Evolutionary conservation across 1,284 basidiomycete species (phyloP), one percentile per base, ranked within the genome.

Genomic region (Austroboletus rostrupii): DNA sequence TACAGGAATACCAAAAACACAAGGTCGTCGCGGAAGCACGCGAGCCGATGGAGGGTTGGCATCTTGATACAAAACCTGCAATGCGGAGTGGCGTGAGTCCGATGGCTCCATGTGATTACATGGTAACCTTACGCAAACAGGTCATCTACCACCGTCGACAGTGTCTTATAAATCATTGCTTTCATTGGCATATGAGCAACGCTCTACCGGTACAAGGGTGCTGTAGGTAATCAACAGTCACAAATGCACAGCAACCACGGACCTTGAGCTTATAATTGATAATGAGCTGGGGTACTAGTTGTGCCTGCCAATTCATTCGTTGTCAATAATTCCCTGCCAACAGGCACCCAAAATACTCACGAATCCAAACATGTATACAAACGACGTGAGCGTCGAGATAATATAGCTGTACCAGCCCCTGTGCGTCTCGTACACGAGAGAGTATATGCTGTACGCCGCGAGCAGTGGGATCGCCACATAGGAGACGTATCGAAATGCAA

Each of bases 241-340:
- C 36, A 17, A 17, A 29, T 29, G 16, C 19, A 37, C 36, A 37
- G 36, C 39, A 44, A 54, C 46, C 35, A 71, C 62, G 47, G 49
- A 85, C 86, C 87, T 95, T 95, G 55, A 96, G 79, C 70, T 97
- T 96, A 76, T 96, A 97, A 73, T 97, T 96, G 75, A 95, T 93
- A 64, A 94, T 91, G 48, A 97, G 71, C 69, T 96, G 92, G 38
- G 94, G 94, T 47, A 97, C 74, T 35, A 97, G 79, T 75, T 96
- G 92, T 37, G 85, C 88, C 87, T 90, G 66, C 37, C 45, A 49
- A 52, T 51, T 50, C 53, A 43, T 56, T 54, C 45, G 52, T 48
- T 47, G 49, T 67, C 48, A 62, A 47, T 43, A 48, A 47, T 43
- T 7, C 35, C 52, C 31, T 48, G 47, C 33, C 43, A 48, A 47